These are phyloP conservation scores for Sporothrix globosa DNA, from an alignment of 2,329 filamentous ascomycete genomes.

Conservation along the genomic window DNA sequence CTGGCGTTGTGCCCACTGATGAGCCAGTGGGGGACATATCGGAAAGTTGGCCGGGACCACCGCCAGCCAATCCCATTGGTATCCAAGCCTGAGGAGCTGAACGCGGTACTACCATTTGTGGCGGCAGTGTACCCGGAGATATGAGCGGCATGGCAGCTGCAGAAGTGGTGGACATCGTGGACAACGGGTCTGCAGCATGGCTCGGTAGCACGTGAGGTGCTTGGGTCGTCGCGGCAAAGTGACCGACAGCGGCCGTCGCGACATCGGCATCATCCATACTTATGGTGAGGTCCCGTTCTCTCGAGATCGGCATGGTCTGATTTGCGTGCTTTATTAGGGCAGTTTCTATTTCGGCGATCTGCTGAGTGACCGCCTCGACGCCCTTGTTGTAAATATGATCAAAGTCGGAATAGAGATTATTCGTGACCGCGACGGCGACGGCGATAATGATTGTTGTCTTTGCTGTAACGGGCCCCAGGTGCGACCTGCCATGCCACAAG, in stretches of 20 bases:
- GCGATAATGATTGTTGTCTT: conserved; percentile 29
- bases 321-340: conserved; percentile 15
- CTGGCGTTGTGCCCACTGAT: not conserved
- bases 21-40: conserved; percentile 1
- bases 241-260: not conserved
- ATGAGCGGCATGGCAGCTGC: not conserved
- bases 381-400: conserved; percentile 11
- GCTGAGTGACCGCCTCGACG: conserved; percentile 21
- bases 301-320: not conserved
- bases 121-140: not conserved
- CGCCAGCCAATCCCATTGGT: not conserved
- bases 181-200: not conserved
- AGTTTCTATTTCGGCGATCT: conserved; percentile 16
- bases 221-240: not conserved
- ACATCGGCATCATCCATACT: not conserved
- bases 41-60: not conserved
- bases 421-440: conserved; percentile 26
- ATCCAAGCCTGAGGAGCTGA: not conserved
- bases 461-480: conserved; percentile 31
- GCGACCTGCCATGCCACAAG: conserved; percentile 24
- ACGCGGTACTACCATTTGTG: not conserved
- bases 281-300: not conserved
- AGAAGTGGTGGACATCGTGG: not conserved
- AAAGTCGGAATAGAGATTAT: conserved; percentile 16
- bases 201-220: not conserved